These are phyloP conservation scores for Hemerocallis citrina DNA, from an alignment of 106 monocot species.

Conservation along the genomic window DNA sequence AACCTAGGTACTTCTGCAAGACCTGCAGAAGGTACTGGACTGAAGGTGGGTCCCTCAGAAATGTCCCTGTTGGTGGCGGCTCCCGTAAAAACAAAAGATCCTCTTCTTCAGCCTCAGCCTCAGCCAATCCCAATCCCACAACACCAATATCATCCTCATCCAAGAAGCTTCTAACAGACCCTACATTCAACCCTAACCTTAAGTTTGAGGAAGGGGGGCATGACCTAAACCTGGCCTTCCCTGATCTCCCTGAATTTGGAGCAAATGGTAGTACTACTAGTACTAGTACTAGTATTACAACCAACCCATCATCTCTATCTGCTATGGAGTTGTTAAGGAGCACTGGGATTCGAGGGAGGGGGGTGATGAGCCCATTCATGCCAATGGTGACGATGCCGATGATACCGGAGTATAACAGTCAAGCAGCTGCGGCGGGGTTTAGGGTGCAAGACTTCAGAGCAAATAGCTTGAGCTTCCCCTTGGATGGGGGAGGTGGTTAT, in stretches of 20 bases:
- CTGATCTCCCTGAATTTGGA: neutral
- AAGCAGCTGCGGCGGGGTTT: neutral
- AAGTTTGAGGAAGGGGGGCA: neutral
- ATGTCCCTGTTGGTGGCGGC: constrained; percentile 4
- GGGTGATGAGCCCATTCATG: neutral
- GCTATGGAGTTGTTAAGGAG: neutral
- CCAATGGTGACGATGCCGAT: constrained; percentile 2
- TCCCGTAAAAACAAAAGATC: neutral
- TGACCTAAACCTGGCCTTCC: constrained; percentile 1
- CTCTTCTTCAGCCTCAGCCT: neutral
- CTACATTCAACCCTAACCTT: neutral
- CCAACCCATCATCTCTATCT: neutral
- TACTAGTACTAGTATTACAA: neutral
- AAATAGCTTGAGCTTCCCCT: neutral
- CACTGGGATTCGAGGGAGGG: neutral
- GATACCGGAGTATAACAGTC: constrained; percentile 2
- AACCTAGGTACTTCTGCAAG: constrained; percentile 7
- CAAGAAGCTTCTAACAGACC: neutral
- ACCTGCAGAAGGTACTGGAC: constrained; percentile 1
- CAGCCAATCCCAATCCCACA: neutral
- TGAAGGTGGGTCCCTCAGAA: constrained; percentile 3
- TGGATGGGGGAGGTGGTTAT: neutral
- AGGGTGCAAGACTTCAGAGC: neutral
- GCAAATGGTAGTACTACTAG: neutral
- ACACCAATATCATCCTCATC: neutral